Evolutionary conservation across 805 yeast species (phyloP), one percentile per base, ranked within the genome.

Genomic region (Candida chauliodis): DNA sequence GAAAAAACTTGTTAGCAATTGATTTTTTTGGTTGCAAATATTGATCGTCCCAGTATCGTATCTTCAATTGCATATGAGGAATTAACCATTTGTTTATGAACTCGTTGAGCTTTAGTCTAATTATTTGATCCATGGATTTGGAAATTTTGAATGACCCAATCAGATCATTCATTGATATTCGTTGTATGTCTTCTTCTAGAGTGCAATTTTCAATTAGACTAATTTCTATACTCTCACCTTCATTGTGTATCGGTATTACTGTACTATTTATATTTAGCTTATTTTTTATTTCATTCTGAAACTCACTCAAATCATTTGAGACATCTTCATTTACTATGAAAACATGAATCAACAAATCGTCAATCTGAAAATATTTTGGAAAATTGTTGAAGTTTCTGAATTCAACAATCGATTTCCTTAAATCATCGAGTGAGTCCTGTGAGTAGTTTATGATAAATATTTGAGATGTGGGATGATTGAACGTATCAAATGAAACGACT

Each of bases 11-110:
- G 13, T 87, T 84, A 0, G 95, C 75, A 15, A 86, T 62, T 18
- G 95, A 85, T 47, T 79, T 79, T 44, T 90, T 73, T 4, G 95
- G 90, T 28, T 79, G 76, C 10, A 88, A 75, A 4, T 84, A 71
- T 51, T 80, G 85, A 49, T 89, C 96, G 43, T 82, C 90, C 97
- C 97, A 90, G 10, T 75, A 56, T 23, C 81, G 68, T n/a, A 88
- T 75, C 51, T 86, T 83, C 40, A 75, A 63, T 52, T 87, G 89
- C 96, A 93, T 87, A 56, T 80, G 90, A 0, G 97, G 95, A 1
- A 87, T 68, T 41, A 84, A 60, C 33, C 63, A 60, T 45, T 71
- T 73, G 24, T 61, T 61, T 8, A 78, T 63, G 38, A 76, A 59
- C 22, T 79, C 83, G 32, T 65, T 56, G 11, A 78, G 43, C 36